Conservation (phyloP, 805 yeast species). For the Blastobotrys attinorum region DNA sequence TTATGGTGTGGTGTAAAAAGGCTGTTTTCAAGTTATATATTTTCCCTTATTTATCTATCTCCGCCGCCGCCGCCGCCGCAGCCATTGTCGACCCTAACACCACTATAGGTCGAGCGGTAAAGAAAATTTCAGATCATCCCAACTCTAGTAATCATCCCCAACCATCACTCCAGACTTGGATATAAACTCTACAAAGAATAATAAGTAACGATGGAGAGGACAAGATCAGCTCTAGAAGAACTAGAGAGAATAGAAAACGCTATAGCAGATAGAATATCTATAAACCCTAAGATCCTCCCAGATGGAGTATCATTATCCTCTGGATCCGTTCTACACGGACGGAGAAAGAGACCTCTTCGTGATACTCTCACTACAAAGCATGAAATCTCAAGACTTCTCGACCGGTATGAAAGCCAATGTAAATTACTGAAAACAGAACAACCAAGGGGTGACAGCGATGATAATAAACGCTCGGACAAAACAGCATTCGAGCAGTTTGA, state of each 20-base stretch:
- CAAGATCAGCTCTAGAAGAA: constrained; percentile 35
- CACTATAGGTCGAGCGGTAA: too few relatives aligned
- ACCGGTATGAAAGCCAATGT: constrained; percentile 36
- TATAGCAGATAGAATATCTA: constrained; percentile 46
- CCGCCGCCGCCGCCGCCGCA: too few relatives aligned
- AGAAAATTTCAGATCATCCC: too few relatives aligned
- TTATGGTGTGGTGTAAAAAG: too few relatives aligned
- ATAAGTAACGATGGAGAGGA: constrained; percentile 17
- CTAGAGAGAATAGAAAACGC: constrained; percentile 66
- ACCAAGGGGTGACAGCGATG: too few relatives aligned
- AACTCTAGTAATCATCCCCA: too few relatives aligned
- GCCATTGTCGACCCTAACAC: too few relatives aligned
- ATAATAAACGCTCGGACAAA: too few relatives aligned
- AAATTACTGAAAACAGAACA: constrained; percentile 12
- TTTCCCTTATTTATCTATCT: too few relatives aligned
- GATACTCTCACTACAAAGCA: constrained; percentile 57
- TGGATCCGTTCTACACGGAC: constrained; percentile 27
- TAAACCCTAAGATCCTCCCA: constrained; percentile 49
- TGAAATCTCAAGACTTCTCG: constrained; percentile 49
- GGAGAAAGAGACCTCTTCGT: constrained; percentile 36
- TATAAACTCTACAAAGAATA: not conserved
- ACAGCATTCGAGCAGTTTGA: constrained; percentile 34
- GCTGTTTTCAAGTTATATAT: too few relatives aligned
- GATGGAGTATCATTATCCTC: constrained; percentile 18
- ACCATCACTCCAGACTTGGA: too few relatives aligned